phyloP scores from a whole-genome alignment of 257 asterid species.

The Rubia yunnanensis region DNA sequence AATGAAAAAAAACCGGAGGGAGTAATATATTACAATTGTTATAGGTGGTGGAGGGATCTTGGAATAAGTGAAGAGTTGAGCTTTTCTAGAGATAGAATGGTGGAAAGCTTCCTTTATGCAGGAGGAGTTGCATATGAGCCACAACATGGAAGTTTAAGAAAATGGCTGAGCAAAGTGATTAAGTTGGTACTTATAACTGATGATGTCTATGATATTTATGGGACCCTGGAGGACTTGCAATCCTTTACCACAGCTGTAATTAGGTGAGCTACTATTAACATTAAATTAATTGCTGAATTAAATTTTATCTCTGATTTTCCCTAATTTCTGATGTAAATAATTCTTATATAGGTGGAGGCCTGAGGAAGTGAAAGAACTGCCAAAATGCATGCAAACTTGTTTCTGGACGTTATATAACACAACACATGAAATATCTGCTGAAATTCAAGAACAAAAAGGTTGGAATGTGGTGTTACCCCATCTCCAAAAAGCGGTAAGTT shows the following conservation, averaged over 20 bases:
- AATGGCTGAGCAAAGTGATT: constrained; percentile 46
- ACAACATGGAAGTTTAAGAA: constrained; percentile 38
- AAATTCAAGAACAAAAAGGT: constrained; percentile 32
- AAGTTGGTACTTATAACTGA: constrained; percentile 39
- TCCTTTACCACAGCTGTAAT: constrained; percentile 39
- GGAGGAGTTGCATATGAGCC: constrained; percentile 47
- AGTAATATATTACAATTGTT: background rate
- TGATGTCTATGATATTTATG: constrained; percentile 58
- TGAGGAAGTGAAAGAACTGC: constrained; percentile 31
- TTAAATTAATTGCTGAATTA: too few species aligned
- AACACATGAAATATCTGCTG: constrained; percentile 28
- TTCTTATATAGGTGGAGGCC: constrained; percentile 39
- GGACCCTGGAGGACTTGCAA: constrained; percentile 30
- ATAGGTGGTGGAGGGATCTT: constrained; percentile 53
- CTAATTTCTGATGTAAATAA: background rate
- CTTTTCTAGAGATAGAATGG: constrained; percentile 50
- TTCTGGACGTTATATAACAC: constrained; percentile 34
- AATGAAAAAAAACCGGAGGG: too few species aligned
- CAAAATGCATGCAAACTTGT: constrained; percentile 38
- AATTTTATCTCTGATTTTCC: background rate
- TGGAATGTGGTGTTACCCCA: constrained; percentile 36
- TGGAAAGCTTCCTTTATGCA: constrained; percentile 48
- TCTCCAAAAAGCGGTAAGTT: constrained; percentile 35
- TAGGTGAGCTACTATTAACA: constrained; percentile 36
- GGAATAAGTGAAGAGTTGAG: constrained; percentile 23